phyloP scores from a whole-genome alignment of 768 basidiomycete genomes.

The Lactifluus pinguis region DNA sequence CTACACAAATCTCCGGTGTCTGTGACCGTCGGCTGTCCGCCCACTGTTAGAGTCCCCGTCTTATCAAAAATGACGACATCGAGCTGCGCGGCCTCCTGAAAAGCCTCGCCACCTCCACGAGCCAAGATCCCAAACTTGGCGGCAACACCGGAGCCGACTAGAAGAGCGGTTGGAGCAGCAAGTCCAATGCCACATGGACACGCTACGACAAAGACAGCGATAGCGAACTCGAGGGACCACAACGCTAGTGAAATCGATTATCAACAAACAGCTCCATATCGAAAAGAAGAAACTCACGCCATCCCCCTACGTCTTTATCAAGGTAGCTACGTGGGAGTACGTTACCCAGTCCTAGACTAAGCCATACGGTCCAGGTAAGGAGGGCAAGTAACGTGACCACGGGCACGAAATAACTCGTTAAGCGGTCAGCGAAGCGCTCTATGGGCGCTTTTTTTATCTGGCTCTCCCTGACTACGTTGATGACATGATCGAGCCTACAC shows the following conservation, averaged over 20 bases:
- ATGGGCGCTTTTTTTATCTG: constrained; percentile 67
- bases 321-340: constrained; percentile 47
- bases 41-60: constrained; percentile 74
- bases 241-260: constrained; percentile 33
- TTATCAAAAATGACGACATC: constrained; percentile 78
- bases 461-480: constrained; percentile 70
- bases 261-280: constrained; percentile 19
- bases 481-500: constrained; percentile 61
- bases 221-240: constrained; percentile 76
- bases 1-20: constrained; percentile 33
- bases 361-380: constrained; percentile 66
- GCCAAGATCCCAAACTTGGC: constrained; percentile 74
- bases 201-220: constrained; percentile 75
- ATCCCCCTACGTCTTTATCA: constrained; percentile 44
- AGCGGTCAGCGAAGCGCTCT: constrained; percentile 61
- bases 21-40: constrained; percentile 53
- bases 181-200: constrained; percentile 84
- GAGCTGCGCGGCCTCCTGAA: constrained; percentile 70
- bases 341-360: constrained; percentile 49
- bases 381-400: constrained; percentile 64
- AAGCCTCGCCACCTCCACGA: constrained; percentile 80
- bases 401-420: constrained; percentile 78
- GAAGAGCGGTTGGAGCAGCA: constrained; percentile 77
- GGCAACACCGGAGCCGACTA: constrained; percentile 75
- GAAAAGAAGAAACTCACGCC: constrained; percentile 39